phyloP scores from a whole-genome alignment of 2,329 filamentous ascomycete species.

The Aureobasidium melanogenum region DNA sequence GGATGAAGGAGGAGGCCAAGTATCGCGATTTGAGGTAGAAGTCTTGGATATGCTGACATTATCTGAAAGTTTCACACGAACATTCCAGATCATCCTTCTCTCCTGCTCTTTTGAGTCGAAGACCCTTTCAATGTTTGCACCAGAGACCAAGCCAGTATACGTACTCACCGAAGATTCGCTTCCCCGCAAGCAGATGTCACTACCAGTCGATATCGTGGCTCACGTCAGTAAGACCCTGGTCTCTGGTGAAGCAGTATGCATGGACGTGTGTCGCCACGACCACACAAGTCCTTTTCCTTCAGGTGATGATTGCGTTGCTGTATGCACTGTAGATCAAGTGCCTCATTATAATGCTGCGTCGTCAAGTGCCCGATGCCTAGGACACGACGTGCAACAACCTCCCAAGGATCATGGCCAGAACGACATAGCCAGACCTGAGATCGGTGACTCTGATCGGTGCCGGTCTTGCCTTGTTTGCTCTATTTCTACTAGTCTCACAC shows the following conservation, averaged over 20 bases:
- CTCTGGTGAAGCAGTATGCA: neutral
- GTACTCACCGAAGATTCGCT: neutral
- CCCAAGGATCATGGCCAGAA: no score
- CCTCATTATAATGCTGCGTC: no score
- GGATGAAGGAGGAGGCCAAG: slow-evolving; percentile 54
- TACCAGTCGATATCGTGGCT: neutral
- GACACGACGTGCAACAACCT: no score
- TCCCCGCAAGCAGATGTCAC: neutral
- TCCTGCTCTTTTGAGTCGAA: neutral
- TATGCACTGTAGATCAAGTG: no score
- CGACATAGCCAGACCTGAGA: no score
- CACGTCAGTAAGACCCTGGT: neutral
- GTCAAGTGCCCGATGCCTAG: no score
- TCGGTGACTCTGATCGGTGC: no score
- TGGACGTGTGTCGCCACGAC: neutral
- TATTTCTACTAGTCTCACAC: no score
- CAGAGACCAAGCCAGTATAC: neutral
- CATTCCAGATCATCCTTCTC: neutral
- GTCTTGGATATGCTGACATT: neutral
- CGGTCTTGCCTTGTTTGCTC: no score
- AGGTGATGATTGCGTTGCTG: no score
- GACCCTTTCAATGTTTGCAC: neutral
- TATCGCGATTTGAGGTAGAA: slow-evolving; percentile 8
- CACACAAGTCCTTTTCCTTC: neutral
- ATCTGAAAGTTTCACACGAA: neutral